Conservation (phyloP, 441 rosid species). For the Populus hybrid region DNA sequence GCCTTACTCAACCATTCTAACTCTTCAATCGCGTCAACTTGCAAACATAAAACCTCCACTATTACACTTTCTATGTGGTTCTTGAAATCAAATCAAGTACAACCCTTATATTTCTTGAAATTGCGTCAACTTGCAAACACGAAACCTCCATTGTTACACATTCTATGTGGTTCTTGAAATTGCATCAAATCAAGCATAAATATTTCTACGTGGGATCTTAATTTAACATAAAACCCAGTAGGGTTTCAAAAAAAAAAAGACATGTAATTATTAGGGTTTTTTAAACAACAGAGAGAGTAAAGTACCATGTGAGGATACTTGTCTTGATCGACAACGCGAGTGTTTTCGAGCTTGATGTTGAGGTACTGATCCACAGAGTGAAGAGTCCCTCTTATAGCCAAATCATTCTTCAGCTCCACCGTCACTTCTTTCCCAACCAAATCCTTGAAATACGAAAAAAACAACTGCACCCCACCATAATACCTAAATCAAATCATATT, state of each 20-base stretch:
- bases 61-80: neutral
- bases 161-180: neutral
- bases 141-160: neutral
- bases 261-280: neutral
- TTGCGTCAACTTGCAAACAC: neutral
- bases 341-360: slow-evolving; percentile 98
- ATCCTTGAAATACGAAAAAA: slow-evolving; percentile 98
- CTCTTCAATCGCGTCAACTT: neutral
- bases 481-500: neutral
- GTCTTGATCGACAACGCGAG: slow-evolving; percentile 99
- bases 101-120: neutral
- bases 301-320: slow-evolving; percentile 97
- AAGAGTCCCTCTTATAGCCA: slow-evolving; percentile 95
- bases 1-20: neutral
- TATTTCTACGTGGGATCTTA: too few relatives aligned
- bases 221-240: too few relatives aligned
- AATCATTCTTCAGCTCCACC: slow-evolving; percentile 94
- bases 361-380: slow-evolving; percentile 99
- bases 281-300: neutral
- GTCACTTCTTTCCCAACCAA: slow-evolving; percentile 99
- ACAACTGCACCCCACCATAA: slow-evolving; percentile 52
- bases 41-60: neutral
- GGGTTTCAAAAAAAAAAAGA: neutral
- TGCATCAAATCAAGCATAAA: neutral
- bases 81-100: neutral